Evolutionary conservation across 805 yeast species (phyloP).

Genomic region (Metschnikowia drakensbergensis): DNA sequence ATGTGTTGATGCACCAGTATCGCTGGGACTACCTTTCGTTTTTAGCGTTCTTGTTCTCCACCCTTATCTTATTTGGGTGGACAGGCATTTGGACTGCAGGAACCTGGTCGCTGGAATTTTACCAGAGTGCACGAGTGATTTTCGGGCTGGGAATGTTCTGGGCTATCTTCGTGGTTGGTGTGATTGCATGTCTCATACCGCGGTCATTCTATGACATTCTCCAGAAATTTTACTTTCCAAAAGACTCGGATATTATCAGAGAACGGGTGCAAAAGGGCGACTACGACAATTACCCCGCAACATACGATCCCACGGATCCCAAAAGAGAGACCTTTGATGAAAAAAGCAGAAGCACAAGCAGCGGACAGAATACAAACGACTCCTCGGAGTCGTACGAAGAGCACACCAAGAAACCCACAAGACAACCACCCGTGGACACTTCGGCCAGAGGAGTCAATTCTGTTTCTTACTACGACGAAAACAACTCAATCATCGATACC

Average conservation of each 20-base stretch:
- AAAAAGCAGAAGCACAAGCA: not conserved
- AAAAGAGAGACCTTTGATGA: slow-evolving; percentile 39
- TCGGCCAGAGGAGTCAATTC: slow-evolving; percentile 24
- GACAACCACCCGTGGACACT: not conserved
- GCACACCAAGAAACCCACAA: slow-evolving; percentile 1
- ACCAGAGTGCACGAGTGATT: slow-evolving; percentile 52
- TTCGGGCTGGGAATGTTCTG: slow-evolving; percentile 62
- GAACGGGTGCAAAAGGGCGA: slow-evolving; percentile 68
- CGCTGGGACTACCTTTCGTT: slow-evolving; percentile 79
- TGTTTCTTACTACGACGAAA: slow-evolving; percentile 32
- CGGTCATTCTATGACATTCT: slow-evolving; percentile 59
- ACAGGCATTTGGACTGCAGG: slow-evolving; percentile 75
- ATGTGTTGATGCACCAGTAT: slow-evolving; percentile 62
- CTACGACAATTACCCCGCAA: slow-evolving; percentile 58
- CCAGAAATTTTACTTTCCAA: slow-evolving; percentile 52
- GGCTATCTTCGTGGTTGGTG: slow-evolving; percentile 66
- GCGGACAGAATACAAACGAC: not conserved
- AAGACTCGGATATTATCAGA: slow-evolving; percentile 68
- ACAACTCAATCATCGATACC: slow-evolving; percentile 31
- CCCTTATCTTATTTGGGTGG: slow-evolving; percentile 65
- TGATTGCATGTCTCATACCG: slow-evolving; percentile 61
- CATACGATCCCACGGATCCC: slow-evolving; percentile 81
- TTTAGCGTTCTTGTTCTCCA: slow-evolving; percentile 53
- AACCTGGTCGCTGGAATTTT: slow-evolving; percentile 51
- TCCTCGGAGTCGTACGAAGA: not conserved